Evolutionary conservation across 2,329 filamentous ascomycete genomes (phyloP).

Genomic region (Xylariaceae sp.): DNA sequence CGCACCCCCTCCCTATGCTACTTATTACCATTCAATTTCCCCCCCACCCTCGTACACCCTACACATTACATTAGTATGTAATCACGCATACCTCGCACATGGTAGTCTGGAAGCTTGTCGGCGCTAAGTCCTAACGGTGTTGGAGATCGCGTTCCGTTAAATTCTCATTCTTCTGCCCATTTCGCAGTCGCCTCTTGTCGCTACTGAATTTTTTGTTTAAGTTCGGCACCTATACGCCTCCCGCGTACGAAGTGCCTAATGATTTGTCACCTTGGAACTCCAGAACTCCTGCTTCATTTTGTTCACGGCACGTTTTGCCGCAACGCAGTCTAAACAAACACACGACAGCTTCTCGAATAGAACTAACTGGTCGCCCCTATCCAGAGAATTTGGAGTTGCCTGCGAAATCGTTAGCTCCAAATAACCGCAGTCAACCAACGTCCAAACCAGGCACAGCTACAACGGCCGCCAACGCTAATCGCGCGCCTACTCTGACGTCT

Average conservation of each 20-base stretch:
- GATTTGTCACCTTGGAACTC: slow-evolving; percentile 16
- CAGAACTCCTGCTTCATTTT: neutral
- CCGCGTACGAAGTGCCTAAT: slow-evolving; percentile 8
- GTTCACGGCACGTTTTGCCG: neutral
- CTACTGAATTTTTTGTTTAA: slow-evolving; percentile 22
- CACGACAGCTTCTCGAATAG: slow-evolving; percentile 2
- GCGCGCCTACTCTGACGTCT: slow-evolving; percentile 22
- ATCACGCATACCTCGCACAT: slow-evolving; percentile 31
- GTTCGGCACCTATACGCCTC: slow-evolving; percentile 23
- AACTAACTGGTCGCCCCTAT: slow-evolving; percentile 20
- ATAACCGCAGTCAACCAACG: slow-evolving; percentile 20
- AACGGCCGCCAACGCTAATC: slow-evolving; percentile 15
- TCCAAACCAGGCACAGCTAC: slow-evolving; percentile 21
- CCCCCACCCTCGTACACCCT: slow-evolving; percentile 19
- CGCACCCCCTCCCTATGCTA: slow-evolving; percentile 19
- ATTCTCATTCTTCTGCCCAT: slow-evolving; percentile 26
- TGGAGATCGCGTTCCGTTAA: slow-evolving; percentile 30
- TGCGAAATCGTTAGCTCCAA: slow-evolving; percentile 23
- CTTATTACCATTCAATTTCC: slow-evolving; percentile 28
- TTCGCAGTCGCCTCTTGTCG: slow-evolving; percentile 23
- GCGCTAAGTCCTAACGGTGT: slow-evolving; percentile 27
- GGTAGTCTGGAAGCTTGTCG: slow-evolving; percentile 29
- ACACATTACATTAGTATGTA: slow-evolving; percentile 31
- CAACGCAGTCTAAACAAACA: neutral
- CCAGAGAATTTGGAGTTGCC: slow-evolving; percentile 25